A percentile compares a stretch with the other conserved stretches of the same genome.
phyloP scores from a whole-genome alignment of 2,329 filamentous ascomycete species.

The Parastagonospora nodorum region DNA sequence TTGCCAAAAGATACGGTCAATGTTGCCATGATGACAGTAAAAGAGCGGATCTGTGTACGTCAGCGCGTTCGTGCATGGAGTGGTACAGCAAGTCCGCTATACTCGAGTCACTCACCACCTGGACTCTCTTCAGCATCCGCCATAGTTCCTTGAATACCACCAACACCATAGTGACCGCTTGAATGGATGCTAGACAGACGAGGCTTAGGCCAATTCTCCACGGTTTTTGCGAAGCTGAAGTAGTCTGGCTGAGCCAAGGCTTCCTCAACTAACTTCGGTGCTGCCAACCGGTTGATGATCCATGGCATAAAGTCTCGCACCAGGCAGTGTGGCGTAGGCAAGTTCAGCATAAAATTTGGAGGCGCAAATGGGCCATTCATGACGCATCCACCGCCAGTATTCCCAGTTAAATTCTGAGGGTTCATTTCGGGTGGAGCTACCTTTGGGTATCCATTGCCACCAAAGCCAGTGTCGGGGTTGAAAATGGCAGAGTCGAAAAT shows the following conservation, averaged over 20 bases:
- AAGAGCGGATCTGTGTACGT: slow-evolving; percentile 35
- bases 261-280: slow-evolving; percentile 24
- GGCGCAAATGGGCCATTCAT: slow-evolving; percentile 35
- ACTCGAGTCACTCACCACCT: slow-evolving; percentile 11
- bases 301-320: slow-evolving; percentile 40
- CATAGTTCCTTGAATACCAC: slow-evolving; percentile 39
- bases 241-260: slow-evolving; percentile 32
- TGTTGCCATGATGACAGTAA: slow-evolving; percentile 46
- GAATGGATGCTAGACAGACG: slow-evolving; percentile 39
- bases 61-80: neutral
- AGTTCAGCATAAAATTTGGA: slow-evolving; percentile 27
- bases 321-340: slow-evolving; percentile 33
- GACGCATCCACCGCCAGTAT: slow-evolving; percentile 42
- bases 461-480: slow-evolving; percentile 36
- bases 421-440: slow-evolving; percentile 29
- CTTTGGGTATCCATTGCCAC: slow-evolving; percentile 42
- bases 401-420: slow-evolving; percentile 26
- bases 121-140: slow-evolving; percentile 43
- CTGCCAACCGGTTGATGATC: slow-evolving; percentile 28
- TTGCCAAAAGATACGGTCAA: slow-evolving; percentile 45
- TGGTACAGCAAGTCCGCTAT: no score
- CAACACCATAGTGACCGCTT: slow-evolving; percentile 45
- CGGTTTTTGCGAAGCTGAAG: slow-evolving; percentile 29
- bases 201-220: slow-evolving; percentile 35
- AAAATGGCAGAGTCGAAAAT: slow-evolving; percentile 25